Conservation (phyloP, 2,329 filamentous ascomycete species). For the Paecilomyces niveus region DNA sequence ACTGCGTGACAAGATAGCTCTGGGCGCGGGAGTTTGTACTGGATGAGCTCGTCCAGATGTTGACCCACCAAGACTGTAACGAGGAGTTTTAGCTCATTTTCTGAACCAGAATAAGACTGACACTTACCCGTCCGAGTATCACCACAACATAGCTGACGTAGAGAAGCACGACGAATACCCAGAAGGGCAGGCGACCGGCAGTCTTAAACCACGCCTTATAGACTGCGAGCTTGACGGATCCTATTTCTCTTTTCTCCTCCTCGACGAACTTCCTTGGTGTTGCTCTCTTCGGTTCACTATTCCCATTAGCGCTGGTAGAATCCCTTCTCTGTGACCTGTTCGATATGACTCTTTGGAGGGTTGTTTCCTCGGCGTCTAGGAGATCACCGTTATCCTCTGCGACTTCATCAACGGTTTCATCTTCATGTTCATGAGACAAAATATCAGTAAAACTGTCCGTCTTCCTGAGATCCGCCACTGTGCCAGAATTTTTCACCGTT, state of each 20-base stretch:
- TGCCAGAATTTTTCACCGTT: constrained; percentile 55
- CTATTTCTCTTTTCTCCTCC: constrained; percentile 65
- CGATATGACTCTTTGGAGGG: constrained; percentile 41
- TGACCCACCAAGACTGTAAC: constrained; percentile 41
- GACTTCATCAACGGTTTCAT: constrained; percentile 34
- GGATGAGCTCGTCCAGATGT: constrained; percentile 37
- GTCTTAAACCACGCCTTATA: constrained; percentile 61
- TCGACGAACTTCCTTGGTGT: constrained; percentile 64
- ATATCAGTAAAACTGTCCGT: constrained; percentile 37
- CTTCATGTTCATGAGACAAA: constrained; percentile 31
- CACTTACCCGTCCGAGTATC: constrained; percentile 44
- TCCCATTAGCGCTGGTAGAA: constrained; percentile 7
- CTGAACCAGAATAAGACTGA: not conserved
- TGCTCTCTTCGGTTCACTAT: constrained; percentile 25
- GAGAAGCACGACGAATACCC: constrained; percentile 47
- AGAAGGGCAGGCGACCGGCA: constrained; percentile 58
- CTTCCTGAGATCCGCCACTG: constrained; percentile 51
- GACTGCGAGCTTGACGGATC: constrained; percentile 60
- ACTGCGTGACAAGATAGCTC: not conserved
- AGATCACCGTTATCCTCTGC: constrained; percentile 24
- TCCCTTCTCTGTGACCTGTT: constrained; percentile 13
- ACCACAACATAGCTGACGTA: constrained; percentile 52
- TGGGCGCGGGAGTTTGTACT: not conserved
- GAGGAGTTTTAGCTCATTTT: not conserved
- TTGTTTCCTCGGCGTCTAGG: constrained; percentile 33